Evolutionary conservation across 495 filamentous ascomycete species (phyloP).

Genomic region (Aspergillus mulundensis): DNA sequence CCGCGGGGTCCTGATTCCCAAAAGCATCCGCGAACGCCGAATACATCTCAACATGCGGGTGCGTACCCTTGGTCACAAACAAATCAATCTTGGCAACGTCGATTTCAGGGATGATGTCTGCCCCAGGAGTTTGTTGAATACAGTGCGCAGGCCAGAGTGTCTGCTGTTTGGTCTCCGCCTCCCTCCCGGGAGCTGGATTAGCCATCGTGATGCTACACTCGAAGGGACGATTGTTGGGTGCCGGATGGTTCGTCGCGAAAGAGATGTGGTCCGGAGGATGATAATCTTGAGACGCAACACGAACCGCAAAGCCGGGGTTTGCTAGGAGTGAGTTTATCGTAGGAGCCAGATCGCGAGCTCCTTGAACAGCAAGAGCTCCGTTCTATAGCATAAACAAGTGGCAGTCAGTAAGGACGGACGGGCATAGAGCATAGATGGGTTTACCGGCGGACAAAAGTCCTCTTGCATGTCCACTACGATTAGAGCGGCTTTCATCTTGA

Average conservation of each 20-base stretch:
- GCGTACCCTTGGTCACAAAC: constrained; percentile 72
- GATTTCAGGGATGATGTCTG: constrained; percentile 72
- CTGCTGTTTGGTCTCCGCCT: constrained; percentile 58
- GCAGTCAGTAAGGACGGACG: background rate
- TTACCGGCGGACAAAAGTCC: constrained; percentile 90
- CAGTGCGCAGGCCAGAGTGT: constrained; percentile 90
- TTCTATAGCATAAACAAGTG: constrained; percentile 35
- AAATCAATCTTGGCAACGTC: constrained; percentile 54
- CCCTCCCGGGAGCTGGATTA: constrained; percentile 60
- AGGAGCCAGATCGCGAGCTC: constrained; percentile 64
- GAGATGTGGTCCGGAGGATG: constrained; percentile 85
- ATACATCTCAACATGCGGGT: constrained; percentile 82
- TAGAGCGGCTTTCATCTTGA: constrained; percentile 50
- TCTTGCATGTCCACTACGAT: constrained; percentile 89
- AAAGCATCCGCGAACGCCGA: constrained; percentile 79
- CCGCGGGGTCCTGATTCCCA: constrained; percentile 42
- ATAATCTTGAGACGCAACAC: constrained; percentile 84
- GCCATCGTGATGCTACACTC: constrained; percentile 54
- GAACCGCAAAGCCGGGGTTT: constrained; percentile 62
- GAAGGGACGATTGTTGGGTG: constrained; percentile 64
- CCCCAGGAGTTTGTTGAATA: constrained; percentile 68
- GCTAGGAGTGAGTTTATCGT: constrained; percentile 71
- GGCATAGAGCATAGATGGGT: background rate
- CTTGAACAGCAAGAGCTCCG: constrained; percentile 74
- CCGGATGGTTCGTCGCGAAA: constrained; percentile 75